phyloP scores from a whole-genome alignment of 805 yeast species.

The Candida ponderosae region DNA sequence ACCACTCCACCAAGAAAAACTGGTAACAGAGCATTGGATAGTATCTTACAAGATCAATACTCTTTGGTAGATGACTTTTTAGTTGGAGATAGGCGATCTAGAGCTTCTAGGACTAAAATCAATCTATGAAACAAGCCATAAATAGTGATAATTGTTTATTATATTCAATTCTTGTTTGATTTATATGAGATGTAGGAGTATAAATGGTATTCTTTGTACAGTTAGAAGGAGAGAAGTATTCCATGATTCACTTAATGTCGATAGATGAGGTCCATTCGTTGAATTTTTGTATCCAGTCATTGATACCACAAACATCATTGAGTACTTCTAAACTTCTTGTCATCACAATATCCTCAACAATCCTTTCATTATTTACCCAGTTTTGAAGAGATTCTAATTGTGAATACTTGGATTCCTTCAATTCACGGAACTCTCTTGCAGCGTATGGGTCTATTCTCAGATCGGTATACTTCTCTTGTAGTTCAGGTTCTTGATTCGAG shows the following conservation, averaged over 20 bases:
- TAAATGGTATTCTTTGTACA: too few species aligned
- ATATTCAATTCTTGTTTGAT: too few species aligned
- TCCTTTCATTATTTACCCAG: constrained; percentile 32
- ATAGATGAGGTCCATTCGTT: background rate
- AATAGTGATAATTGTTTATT: too few species aligned
- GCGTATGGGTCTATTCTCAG: constrained; percentile 45
- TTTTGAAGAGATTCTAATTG: constrained; percentile 22
- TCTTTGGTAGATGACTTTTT: background rate
- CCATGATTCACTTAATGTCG: too few species aligned
- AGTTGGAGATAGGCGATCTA: background rate
- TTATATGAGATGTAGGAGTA: too few species aligned
- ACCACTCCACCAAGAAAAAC: background rate
- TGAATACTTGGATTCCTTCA: constrained; percentile 20
- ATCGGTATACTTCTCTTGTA: constrained; percentile 17
- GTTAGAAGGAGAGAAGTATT: too few species aligned
- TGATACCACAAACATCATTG: constrained; percentile 26
- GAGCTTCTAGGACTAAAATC: too few species aligned
- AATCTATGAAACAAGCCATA: too few species aligned
- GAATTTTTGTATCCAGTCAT: background rate
- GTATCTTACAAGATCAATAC: background rate
- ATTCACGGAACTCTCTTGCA: constrained; percentile 27
- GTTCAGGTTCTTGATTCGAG: constrained; percentile 10
- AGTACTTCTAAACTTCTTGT: constrained; percentile 26
- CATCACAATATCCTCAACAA: constrained; percentile 33
- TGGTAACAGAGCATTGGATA: background rate